Conservation (phyloP, 192 early-diverging fungal genomes). For the Backusella circina region DNA sequence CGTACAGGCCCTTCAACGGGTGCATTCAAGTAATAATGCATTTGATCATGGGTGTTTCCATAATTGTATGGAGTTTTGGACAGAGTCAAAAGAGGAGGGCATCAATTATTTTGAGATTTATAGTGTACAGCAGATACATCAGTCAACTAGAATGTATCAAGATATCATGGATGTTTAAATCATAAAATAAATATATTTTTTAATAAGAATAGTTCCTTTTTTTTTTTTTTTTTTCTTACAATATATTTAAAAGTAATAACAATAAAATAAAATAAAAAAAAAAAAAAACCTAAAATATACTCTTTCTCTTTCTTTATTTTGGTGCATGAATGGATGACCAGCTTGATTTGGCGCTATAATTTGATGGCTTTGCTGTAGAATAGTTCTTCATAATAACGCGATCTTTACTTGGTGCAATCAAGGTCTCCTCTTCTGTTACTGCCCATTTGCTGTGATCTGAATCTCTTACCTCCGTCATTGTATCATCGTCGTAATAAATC, state of each 20-base stretch:
- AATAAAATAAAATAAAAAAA: not conserved
- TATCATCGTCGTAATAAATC: not conserved
- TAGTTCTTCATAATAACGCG: not conserved
- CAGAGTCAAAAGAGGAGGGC: constrained; percentile 43
- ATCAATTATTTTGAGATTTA: constrained; percentile 58
- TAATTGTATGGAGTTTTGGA: constrained; percentile 89
- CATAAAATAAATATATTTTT: not conserved
- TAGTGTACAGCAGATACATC: constrained; percentile 28
- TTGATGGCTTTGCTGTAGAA: not conserved
- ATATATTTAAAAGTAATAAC: not conserved
- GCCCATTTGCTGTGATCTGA: not conserved
- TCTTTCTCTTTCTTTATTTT: not conserved
- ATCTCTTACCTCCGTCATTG: not conserved
- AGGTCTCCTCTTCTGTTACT: not conserved
- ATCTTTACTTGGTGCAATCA: not conserved
- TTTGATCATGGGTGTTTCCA: constrained; percentile 75
- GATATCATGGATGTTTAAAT: not conserved
- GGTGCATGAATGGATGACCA: constrained; percentile 3
- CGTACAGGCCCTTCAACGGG: constrained; percentile 23
- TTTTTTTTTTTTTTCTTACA: not conserved
- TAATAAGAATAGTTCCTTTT: not conserved
- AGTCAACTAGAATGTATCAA: not conserved
- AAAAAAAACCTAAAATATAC: not conserved
- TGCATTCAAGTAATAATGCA: constrained; percentile 45
- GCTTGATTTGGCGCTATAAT: not conserved